These are phyloP conservation scores for Acer yangbiense DNA, from an alignment of 345 rosid genomes.

Conservation along the genomic window DNA sequence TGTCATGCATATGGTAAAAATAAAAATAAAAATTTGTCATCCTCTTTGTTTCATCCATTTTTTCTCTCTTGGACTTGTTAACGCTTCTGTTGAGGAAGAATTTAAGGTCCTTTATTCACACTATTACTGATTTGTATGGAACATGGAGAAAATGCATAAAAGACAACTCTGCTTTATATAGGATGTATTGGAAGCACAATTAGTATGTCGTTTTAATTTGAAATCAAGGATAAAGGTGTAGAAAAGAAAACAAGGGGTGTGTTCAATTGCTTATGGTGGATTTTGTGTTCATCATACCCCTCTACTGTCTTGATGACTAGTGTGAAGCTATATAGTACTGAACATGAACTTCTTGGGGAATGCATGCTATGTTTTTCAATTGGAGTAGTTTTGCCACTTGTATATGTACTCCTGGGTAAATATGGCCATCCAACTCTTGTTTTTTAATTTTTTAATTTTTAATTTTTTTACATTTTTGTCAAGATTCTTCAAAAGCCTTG, in stretches of 20 bases:
- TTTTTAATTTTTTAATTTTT: not conserved
- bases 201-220: not conserved
- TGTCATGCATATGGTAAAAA: slow-evolving; percentile 55
- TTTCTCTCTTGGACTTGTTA: not conserved
- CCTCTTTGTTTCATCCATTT: not conserved
- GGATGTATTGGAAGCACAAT: not conserved
- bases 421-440: not conserved
- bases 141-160: slow-evolving; percentile 4
- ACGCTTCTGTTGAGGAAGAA: not conserved
- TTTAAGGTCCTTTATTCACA: not conserved
- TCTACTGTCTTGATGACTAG: not conserved
- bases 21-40: not conserved
- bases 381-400: not conserved
- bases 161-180: not conserved
- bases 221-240: not conserved
- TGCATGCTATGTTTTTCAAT: not conserved
- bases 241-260: not conserved
- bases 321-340: not conserved
- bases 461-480: not conserved
- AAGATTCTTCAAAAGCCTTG: not conserved
- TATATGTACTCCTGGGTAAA: not conserved
- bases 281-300: not conserved
- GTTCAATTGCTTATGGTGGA: not conserved
- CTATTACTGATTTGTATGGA: not conserved
- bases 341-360: not conserved